phyloP scores from a whole-genome alignment of 768 basidiomycete genomes.

The Suillus subaureus region DNA sequence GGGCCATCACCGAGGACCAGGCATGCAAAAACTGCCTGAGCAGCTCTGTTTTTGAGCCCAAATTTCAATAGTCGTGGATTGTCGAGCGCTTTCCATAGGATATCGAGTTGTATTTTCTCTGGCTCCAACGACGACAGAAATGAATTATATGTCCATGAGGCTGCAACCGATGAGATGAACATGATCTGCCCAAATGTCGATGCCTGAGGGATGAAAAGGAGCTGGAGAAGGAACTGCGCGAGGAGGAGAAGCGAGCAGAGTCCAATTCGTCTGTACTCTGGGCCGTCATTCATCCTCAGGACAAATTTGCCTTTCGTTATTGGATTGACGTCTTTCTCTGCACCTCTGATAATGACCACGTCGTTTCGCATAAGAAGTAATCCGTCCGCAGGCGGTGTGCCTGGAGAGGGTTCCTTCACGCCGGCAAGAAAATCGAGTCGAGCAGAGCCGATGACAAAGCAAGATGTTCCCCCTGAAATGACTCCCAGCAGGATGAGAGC shows the following conservation, averaged over 20 bases:
- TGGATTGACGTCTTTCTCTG: slow-evolving; percentile 32
- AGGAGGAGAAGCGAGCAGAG: slow-evolving; percentile 34
- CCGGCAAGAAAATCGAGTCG: slow-evolving; percentile 19
- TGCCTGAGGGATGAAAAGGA: slow-evolving; percentile 39
- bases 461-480: slow-evolving; percentile 32
- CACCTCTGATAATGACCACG: slow-evolving; percentile 34
- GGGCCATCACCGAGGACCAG: slow-evolving; percentile 19
- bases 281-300: slow-evolving; percentile 21
- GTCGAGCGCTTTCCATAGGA: slow-evolving; percentile 21
- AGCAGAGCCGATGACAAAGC: slow-evolving; percentile 34
- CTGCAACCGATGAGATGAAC: slow-evolving; percentile 33
- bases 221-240: slow-evolving; percentile 35
- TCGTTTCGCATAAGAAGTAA: slow-evolving; percentile 26
- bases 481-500: slow-evolving; percentile 36
- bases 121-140: slow-evolving; percentile 41
- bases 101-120: slow-evolving; percentile 26
- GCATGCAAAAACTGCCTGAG: slow-evolving; percentile 27
- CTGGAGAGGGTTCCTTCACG: slow-evolving; percentile 22
- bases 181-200: slow-evolving; percentile 37
- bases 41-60: slow-evolving; percentile 13
- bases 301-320: slow-evolving; percentile 35
- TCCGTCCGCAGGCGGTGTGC: slow-evolving; percentile 34
- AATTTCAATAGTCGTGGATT: slow-evolving; percentile 22
- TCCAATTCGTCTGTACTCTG: slow-evolving; percentile 26
- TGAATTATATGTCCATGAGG: slow-evolving; percentile 39